These are phyloP conservation scores for Roridomyces roridus DNA, from an alignment of 768 basidiomycete genomes.

Conservation along the genomic window DNA sequence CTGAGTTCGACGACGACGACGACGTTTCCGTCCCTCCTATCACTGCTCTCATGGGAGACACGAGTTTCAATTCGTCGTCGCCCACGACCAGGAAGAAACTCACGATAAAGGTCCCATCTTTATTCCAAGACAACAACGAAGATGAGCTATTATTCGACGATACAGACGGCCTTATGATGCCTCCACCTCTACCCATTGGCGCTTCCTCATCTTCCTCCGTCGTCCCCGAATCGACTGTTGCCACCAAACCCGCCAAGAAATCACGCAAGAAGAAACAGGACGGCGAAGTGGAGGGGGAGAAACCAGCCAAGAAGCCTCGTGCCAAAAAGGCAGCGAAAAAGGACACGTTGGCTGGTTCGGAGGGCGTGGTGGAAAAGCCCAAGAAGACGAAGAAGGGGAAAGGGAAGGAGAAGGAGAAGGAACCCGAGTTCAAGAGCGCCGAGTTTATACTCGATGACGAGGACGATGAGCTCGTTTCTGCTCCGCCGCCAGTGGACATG, in stretches of 20 bases:
- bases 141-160: neutral
- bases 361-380: slow-evolving; percentile 13
- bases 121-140: neutral
- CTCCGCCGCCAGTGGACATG: slow-evolving; percentile 15
- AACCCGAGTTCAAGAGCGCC: slow-evolving; percentile 48
- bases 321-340: slow-evolving; percentile 34
- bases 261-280: slow-evolving; percentile 38
- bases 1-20: neutral
- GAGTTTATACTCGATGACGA: slow-evolving; percentile 47
- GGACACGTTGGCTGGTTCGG: slow-evolving; percentile 23
- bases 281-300: slow-evolving; percentile 25
- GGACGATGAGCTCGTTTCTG: slow-evolving; percentile 18
- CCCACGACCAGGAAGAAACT: neutral
- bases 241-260: slow-evolving; percentile 31
- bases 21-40: slow-evolving; percentile 13
- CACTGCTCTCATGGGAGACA: slow-evolving; percentile 5
- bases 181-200: neutral
- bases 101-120: neutral
- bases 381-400: slow-evolving; percentile 40
- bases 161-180: neutral
- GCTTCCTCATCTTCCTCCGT: neutral
- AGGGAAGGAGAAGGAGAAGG: slow-evolving; percentile 38
- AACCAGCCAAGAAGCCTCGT: slow-evolving; percentile 24
- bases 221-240: neutral
- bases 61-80: slow-evolving; percentile 11